Evolutionary conservation across 2,329 filamentous ascomycete genomes (phyloP).

Genomic region (Xylariaceae sp.): DNA sequence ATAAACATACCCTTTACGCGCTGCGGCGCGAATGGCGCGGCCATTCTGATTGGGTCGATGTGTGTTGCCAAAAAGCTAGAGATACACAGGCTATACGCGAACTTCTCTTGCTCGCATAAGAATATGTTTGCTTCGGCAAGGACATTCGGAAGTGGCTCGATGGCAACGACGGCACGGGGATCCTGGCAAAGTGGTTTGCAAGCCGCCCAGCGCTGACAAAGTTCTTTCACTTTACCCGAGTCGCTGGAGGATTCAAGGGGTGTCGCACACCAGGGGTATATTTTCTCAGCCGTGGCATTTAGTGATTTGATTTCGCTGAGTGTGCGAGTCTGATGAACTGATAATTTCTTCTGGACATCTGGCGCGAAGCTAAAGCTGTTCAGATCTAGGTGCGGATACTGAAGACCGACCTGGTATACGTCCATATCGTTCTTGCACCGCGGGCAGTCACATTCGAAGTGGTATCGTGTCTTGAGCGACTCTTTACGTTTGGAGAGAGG

Average conservation of each 20-base stretch:
- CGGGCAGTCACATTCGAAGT: constrained; percentile 47
- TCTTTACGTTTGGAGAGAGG: constrained; percentile 40
- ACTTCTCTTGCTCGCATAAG: constrained; percentile 40
- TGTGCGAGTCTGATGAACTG: constrained; percentile 29
- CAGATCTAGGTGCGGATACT: constrained; percentile 38
- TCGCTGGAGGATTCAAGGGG: constrained; percentile 10
- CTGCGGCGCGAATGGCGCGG: constrained; percentile 45
- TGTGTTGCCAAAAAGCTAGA: constrained; percentile 44
- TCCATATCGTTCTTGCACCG: constrained; percentile 48
- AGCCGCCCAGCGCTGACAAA: constrained; percentile 35
- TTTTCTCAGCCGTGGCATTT: constrained; percentile 26
- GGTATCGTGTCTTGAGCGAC: constrained; percentile 42
- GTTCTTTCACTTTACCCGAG: constrained; percentile 20
- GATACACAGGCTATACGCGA: constrained; percentile 41
- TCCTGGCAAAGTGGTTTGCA: constrained; percentile 37
- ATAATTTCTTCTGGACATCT: constrained; percentile 33
- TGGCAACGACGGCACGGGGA: constrained; percentile 43
- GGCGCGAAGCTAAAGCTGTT: constrained; percentile 44
- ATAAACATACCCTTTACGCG: constrained; percentile 48
- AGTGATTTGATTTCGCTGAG: constrained; percentile 24
- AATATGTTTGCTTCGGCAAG: constrained; percentile 43
- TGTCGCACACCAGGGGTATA: constrained; percentile 29
- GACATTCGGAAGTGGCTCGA: constrained; percentile 44
- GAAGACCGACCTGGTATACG: constrained; percentile 47
- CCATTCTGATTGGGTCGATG: constrained; percentile 46